Evolutionary conservation across 2,329 filamentous ascomycete species (phyloP), one percentile per base, ranked within the genome.

Genomic region (Calycina marina): DNA sequence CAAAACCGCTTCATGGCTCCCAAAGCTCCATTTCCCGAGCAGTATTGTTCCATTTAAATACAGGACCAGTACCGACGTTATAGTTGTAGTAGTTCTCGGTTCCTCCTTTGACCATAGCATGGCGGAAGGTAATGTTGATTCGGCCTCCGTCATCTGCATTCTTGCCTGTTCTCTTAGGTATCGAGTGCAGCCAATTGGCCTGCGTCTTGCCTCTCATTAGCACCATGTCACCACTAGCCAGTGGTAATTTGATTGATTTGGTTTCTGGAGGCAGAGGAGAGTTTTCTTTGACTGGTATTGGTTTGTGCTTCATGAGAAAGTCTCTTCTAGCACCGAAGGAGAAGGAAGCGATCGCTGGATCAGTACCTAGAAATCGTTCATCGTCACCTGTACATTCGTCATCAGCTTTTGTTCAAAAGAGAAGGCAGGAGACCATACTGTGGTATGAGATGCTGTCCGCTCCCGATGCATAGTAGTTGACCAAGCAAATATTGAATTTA

Each of bases 51-150:
- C 81, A 86, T 45, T 63, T 65, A 52, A 72, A 77, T n/a, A 77
- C 67, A 1, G 59, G 63, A 1, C 81, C 80, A 24, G 55, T 64
- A 1, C 81, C 80, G 31, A 86, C 77, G 56, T 88, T 88, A 56
- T 88, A 88, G 48, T 73, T 70, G 53, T 88, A 85, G 53, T 88
- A 86, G 53, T 88, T 88, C 46, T 83, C 75, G 16, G 79, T 86
- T 1, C 79, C 80, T 3, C 61, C 77, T 43, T 67, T 77, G 14
- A 79, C 63, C 61, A 83, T 64, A 14, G 77, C 81, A 42, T 65
- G 67, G 16, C 81, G 61, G 49, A 86, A 83, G 0, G 82, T 88
- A 40, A 88, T 85, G 48, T 88, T 88, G 44, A 79, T 75, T 29
- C 73, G 60, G 3, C 72, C 72, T 14, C 72, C 68, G 17, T 77